Evolutionary conservation across 106 monocot genomes (phyloP).

Genomic region (Vanilla planifolia): DNA sequence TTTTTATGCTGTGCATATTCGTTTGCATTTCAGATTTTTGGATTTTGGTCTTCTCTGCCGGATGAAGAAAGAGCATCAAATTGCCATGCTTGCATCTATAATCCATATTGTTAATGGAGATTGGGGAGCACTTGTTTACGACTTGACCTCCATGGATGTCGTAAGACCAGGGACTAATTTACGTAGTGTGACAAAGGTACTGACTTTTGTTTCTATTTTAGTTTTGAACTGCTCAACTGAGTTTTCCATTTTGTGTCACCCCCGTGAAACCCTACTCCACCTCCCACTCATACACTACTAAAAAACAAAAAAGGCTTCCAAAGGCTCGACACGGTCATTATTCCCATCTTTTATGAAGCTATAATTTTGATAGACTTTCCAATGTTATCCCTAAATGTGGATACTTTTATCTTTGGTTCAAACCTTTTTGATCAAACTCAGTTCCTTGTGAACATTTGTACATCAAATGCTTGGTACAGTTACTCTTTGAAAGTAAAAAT

Average conservation of each 20-base stretch:
- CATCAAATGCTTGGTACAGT: no score
- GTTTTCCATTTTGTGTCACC: not conserved
- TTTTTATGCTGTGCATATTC: slow-evolving; percentile 1
- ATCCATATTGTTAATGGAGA: slow-evolving; percentile 87
- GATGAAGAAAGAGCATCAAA: slow-evolving; percentile 88
- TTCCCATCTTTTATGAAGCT: no score
- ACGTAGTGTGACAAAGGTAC: slow-evolving; percentile 68
- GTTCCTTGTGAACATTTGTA: no score
- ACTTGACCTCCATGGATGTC: slow-evolving; percentile 82
- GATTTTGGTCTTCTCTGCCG: slow-evolving; percentile 97
- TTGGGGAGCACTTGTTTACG: slow-evolving; percentile 77
- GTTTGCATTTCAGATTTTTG: slow-evolving; percentile 57
- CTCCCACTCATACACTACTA: no score
- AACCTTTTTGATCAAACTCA: no score
- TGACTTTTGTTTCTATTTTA: not conserved
- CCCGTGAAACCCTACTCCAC: not conserved
- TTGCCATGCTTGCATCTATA: slow-evolving; percentile 89
- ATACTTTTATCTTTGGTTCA: no score
- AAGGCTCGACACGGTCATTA: no score
- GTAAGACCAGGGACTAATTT: slow-evolving; percentile 59
- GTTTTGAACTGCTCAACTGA: not conserved
- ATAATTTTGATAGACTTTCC: no score
- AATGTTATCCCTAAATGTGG: no score
- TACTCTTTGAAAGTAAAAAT: no score
- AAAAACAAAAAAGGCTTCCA: no score